Base-by-base conservation (phyloP, 2,329 filamentous ascomycete genomes). In the Lachnellula suecica region DNA sequence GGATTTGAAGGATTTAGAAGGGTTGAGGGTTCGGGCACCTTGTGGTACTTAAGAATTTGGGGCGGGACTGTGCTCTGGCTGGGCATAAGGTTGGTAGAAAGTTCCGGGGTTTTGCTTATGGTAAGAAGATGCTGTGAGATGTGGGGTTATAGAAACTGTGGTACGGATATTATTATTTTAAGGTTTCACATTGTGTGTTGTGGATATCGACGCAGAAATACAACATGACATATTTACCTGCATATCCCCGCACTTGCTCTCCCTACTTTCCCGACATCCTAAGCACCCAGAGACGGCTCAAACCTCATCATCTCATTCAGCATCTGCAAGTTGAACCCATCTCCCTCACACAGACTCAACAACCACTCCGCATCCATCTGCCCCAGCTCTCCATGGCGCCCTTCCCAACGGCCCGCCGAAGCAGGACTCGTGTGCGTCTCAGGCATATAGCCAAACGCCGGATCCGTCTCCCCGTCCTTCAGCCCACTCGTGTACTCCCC, bases 301-400 rank as follows among this genome's bases (percentile, higher is more conserved):
- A 56, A 56, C 35, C 53, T 56, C 51, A 59, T 56, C 53, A 54
- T 55, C 31, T 59, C 55, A 45, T 59, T 58, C 37, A 59, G 35
- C 56, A 59, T 49, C 37, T 54, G 50, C 42, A 53, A 24, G 49
- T 53, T 56, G 10, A 51, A 54, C 7, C 45, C 55, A 37, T 59
- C 57, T 2, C 49, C 52, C 31, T 60, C 42, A 19, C 53, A 62
- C 44, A 62, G 31, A 49, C 58, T 59, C 48, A 62, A 46, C 34
- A 60, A 52, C 58, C 59, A 62, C 47, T 60, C 59, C 6, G 60
- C 54, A 53, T 63, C 60, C 59, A 63, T 61, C 49, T 63, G 59
- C 20, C 60, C 61, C 52, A 63, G 19, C 47, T 63, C 61, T 20
- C 59, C 59, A 44, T 58, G 51, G 20, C 60, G 49, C 2, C 60